These are phyloP conservation scores for Calcarisporium arbuscula DNA, from an alignment of 2,329 filamentous ascomycete species.

Conservation along the genomic window DNA sequence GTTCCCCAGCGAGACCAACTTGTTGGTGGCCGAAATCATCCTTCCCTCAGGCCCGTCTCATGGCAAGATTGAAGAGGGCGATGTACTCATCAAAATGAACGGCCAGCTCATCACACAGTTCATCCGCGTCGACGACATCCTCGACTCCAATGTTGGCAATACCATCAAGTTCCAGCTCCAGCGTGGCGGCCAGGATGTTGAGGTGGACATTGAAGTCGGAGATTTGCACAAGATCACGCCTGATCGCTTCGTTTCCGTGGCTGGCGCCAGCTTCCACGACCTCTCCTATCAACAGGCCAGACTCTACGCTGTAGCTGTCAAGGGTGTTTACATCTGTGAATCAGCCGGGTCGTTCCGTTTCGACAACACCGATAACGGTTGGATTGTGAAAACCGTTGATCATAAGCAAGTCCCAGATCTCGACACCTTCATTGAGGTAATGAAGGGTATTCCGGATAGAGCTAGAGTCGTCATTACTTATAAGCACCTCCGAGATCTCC, in stretches of 20 bases:
- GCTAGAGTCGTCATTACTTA: conserved; percentile 89
- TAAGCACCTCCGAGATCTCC: conserved; percentile 89
- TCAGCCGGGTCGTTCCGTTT: conserved; percentile 92
- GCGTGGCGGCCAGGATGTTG: conserved; percentile 79
- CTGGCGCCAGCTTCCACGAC: conserved; percentile 90
- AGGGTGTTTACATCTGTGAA: conserved; percentile 93
- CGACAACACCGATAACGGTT: conserved; percentile 83
- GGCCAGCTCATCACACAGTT: conserved; percentile 91
- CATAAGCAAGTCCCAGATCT: conserved; percentile 87
- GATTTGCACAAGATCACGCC: conserved; percentile 93
- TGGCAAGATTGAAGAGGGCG: conserved; percentile 83
- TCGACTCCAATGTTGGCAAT: conserved; percentile 79
- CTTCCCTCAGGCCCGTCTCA: conserved; percentile 86
- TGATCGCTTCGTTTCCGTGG: conserved; percentile 89
- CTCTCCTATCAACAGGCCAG: conserved; percentile 97
- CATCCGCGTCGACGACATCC: conserved; percentile 80
- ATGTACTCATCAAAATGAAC: conserved; percentile 90
- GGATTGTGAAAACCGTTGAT: conserved; percentile 88
- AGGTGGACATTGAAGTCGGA: conserved; percentile 77
- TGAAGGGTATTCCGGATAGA: conserved; percentile 76
- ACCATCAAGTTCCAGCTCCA: conserved; percentile 78
- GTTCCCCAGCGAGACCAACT: conserved; percentile 90
- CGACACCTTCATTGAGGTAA: conserved; percentile 82
- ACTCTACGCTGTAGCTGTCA: conserved; percentile 84
- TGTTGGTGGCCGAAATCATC: conserved; percentile 94